Conservation (phyloP, 2,329 filamentous ascomycete genomes). For the Phaeosphaeriaceae sp. region DNA sequence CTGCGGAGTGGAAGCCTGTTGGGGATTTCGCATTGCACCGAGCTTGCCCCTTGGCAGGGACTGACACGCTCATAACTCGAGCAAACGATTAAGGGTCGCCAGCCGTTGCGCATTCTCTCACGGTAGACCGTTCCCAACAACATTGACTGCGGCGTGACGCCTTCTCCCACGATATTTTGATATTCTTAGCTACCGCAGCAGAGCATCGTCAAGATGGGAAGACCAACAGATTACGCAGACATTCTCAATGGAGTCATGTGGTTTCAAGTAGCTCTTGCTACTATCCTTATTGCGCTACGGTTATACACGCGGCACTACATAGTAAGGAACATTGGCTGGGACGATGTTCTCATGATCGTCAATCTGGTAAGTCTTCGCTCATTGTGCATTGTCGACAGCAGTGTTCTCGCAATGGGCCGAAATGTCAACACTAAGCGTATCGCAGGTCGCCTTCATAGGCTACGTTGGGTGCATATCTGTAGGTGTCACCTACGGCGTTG, state of each 20-base stretch:
- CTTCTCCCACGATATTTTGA: not conserved
- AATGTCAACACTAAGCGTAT: not conserved
- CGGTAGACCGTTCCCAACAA: not conserved
- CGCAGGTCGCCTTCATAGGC: slow-evolving; percentile 31
- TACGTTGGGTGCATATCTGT: slow-evolving; percentile 34
- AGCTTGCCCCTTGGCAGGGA: not conserved
- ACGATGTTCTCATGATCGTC: slow-evolving; percentile 37
- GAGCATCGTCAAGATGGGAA: slow-evolving; percentile 17
- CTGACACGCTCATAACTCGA: not conserved
- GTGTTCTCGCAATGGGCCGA: not conserved
- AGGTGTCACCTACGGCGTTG: slow-evolving; percentile 36
- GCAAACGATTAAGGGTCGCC: not conserved
- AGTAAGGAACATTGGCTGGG: slow-evolving; percentile 37
- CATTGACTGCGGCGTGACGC: not conserved
- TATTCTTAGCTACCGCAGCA: not conserved
- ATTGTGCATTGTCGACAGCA: not conserved
- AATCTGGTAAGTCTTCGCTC: slow-evolving; percentile 28
- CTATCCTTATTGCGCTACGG: slow-evolving; percentile 32
- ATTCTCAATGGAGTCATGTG: slow-evolving; percentile 42
- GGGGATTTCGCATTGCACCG: not conserved
- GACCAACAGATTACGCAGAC: slow-evolving; percentile 25
- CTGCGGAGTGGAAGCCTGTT: not conserved
- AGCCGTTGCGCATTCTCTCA: not conserved
- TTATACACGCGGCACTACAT: slow-evolving; percentile 38
- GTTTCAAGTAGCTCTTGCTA: slow-evolving; percentile 33